Conservation (phyloP, 179 eudicot genomes). For the Vitellaria paradoxa region DNA sequence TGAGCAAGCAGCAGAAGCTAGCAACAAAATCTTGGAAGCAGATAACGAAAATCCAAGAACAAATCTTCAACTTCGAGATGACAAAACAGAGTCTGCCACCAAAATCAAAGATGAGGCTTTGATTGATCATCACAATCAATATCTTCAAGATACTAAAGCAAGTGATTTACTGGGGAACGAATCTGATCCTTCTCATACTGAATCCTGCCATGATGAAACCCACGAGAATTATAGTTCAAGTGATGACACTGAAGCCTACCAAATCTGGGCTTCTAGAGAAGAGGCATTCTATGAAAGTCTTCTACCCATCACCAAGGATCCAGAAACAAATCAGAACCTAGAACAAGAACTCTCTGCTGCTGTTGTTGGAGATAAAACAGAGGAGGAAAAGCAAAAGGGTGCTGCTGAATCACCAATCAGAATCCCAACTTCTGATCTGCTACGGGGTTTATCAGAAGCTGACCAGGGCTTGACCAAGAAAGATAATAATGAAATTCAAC, state of each 20-base stretch:
- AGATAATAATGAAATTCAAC: too few relatives aligned
- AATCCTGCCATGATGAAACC: conserved; percentile 19
- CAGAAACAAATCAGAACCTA: conserved; percentile 10
- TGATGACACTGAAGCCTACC: conserved; percentile 9
- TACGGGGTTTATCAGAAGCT: conserved; percentile 27
- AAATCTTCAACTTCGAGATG: not conserved
- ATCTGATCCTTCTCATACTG: not conserved
- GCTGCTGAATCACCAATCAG: conserved; percentile 6
- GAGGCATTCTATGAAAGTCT: conserved; percentile 11
- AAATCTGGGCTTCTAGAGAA: not conserved
- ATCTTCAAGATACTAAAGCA: too few relatives aligned
- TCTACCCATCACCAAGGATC: not conserved
- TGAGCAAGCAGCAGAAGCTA: conserved; percentile 4
- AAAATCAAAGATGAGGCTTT: not conserved
- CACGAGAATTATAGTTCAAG: conserved; percentile 1
- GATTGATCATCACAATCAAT: too few relatives aligned
- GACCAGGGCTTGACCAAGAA: not conserved
- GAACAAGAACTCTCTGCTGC: not conserved
- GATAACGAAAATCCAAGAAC: not conserved
- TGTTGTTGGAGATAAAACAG: not conserved
- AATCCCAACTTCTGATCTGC: conserved; percentile 24
- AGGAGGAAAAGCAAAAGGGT: conserved; percentile 5
- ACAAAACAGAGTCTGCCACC: not conserved
- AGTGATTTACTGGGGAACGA: not conserved
- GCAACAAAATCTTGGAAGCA: not conserved